Base-by-base conservation (phyloP, 768 basidiomycete genomes). In the Lyophyllum semitale region DNA sequence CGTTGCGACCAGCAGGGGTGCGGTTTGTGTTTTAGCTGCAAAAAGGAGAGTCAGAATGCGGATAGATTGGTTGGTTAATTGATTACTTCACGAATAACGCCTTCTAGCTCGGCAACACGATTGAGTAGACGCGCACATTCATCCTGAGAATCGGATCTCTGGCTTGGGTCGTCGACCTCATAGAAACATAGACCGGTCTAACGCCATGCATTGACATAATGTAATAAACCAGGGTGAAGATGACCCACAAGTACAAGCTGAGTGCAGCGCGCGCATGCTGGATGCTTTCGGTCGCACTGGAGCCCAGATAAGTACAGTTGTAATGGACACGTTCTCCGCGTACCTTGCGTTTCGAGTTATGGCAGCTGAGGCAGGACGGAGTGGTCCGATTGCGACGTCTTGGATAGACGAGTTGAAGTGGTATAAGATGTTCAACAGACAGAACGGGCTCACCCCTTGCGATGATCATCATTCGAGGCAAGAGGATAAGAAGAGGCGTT, bases 121-220 rank as follows among this genome's bases (percentile, higher is more conserved):
- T 83, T 83, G 49, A 89, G 79, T 18, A 93, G 76, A 35, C 85
- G 79, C 27, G 82, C 78, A 40, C 77, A 78, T 66, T 92, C 90
- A 54, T 87, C 87, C 55, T 81, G 79, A 8, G 70, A 63, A 48
- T 79, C 77, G 13, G 71, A 73, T 63, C 81, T 77, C 67, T 84
- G 81, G 55, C 68, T 82, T 23, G 87, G 86, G 63, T 90, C 88
- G 62, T 92, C 90, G 8, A 92, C 83, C 67, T 93, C 89, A 62
- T 93, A 93, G 12, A 92, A 86, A 65, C 91, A 93, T 4, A 91
- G 75, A 1, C 89, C 89, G 44, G 88, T 91, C 88, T 90, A 58
- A 37, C 40, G 13, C 17, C 11, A 35, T 22, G 9, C 23, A 49
- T 41, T 26, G 56, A 37, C 13, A 40, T n/a, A 49, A 37, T 53